Base-by-base conservation (phyloP, 1,139 yeast genomes). In the Suhomyces atakaporum region DNA sequence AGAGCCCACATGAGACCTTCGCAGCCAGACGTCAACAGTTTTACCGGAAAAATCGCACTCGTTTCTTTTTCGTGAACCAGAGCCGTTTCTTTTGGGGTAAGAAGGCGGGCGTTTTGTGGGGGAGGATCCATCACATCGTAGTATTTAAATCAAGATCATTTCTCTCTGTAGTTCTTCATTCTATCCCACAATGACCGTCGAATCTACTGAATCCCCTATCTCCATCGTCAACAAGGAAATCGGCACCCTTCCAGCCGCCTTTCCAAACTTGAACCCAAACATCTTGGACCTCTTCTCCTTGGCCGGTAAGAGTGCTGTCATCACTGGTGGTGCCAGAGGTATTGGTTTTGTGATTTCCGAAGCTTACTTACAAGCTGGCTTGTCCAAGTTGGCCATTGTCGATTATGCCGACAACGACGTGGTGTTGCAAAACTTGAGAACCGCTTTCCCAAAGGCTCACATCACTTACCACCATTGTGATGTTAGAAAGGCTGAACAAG, bases 301-400 rank as follows among this genome's bases (percentile, higher is more conserved):
- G 45, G 51, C 54, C 7, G 62, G 58, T 13, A 69, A 69, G 54
- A 51, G 61, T 14, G 74, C 74, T 7, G 63, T 63, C 16, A 55
- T 69, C 31, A 69, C 75, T 22, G 75, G 75, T 8, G 73, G 73
- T 23, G 69, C 70, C 28, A 60, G 72, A 43, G 74, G 74, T 29
- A 69, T 69, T 38, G 75, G 75, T 6, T 67, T 56, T 40, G 70
- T 61, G n/a, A 63, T 69, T 25, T 62, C 69, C 25, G 75, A 69
- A 46, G 69, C 70, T 6, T 71, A 63, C 51, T 67, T 71, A 29
- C 75, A 69, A 54, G 75, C 75, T 3, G 74, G 74, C 6, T 44
- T 60, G 14, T 49, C 62, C 32, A 64, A 69, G 47, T 64, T 71
- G 49, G 75, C 74, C 20, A 66, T 71, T 36, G 56, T 71, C 48